These are phyloP conservation scores for Aphanomyces cochlioides DNA, from an alignment of 352 stramenopile species.

Conservation along the genomic window DNA sequence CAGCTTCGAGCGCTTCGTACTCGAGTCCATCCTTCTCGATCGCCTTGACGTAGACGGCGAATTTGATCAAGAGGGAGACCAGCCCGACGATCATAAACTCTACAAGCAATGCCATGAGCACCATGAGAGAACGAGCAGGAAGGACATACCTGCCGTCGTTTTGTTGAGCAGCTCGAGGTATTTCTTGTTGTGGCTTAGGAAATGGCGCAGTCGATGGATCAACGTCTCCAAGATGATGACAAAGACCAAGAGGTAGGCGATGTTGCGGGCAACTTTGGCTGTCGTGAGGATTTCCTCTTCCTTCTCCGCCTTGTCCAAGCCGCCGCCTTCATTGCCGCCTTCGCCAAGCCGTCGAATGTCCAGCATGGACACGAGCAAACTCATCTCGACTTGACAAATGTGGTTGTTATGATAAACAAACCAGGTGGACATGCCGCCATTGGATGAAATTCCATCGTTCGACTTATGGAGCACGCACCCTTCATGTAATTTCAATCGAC, in stretches of 20 bases:
- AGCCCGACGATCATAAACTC: conserved; percentile 27
- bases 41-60: background rate
- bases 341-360: too few relatives aligned
- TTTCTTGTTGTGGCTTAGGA: background rate
- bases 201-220: conserved; percentile 8
- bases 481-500: too few relatives aligned
- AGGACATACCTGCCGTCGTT: conserved; percentile 5
- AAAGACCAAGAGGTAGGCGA: conserved; percentile 13
- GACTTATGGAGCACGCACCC: too few relatives aligned
- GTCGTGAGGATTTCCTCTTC: conserved; percentile 10
- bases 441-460: too few relatives aligned
- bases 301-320: too few relatives aligned
- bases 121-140: background rate
- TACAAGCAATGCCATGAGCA: conserved; percentile 5
- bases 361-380: too few relatives aligned
- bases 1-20: conserved; percentile 22
- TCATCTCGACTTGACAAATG: too few relatives aligned
- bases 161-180: conserved; percentile 28
- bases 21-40: conserved; percentile 12
- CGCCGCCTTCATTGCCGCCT: too few relatives aligned
- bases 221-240: conserved; percentile 4
- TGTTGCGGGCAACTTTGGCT: background rate
- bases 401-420: too few relatives aligned
- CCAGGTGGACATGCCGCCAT: too few relatives aligned
- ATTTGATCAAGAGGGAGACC: conserved; percentile 23